Evolutionary conservation across 2,329 filamentous ascomycete species (phyloP).

Genomic region (Colletotrichum destructivum): DNA sequence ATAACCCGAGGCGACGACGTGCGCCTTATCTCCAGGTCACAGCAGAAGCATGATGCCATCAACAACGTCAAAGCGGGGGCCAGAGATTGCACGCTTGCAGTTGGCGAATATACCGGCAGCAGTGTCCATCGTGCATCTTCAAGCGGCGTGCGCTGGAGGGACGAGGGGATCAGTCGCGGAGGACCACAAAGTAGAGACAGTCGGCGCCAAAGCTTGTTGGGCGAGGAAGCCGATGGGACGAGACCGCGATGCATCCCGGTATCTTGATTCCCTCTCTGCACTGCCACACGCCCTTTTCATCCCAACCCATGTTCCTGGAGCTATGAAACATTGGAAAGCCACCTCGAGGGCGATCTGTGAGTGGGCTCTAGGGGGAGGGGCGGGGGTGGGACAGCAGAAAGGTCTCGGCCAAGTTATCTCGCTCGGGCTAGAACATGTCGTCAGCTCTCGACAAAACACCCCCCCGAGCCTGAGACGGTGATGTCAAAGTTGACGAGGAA

Average conservation of each 20-base stretch:
- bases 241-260: background rate
- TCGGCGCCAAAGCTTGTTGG: background rate
- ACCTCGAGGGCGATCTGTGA: background rate
- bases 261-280: background rate
- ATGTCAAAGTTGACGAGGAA: constrained; percentile 30
- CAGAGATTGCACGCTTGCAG: background rate
- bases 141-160: background rate
- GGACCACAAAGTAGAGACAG: background rate
- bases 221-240: background rate
- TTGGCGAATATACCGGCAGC: background rate
- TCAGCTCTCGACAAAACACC: background rate
- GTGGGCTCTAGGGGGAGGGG: background rate
- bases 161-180: background rate
- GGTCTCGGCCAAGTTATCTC: constrained; percentile 4
- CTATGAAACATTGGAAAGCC: background rate
- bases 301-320: background rate
- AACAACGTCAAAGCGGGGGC: background rate
- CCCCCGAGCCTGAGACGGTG: constrained; percentile 21
- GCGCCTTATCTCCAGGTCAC: background rate
- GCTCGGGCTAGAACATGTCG: constrained; percentile 16
- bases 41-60: background rate
- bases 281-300: background rate
- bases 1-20: background rate
- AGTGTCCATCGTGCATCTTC: background rate
- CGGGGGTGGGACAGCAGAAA: background rate